Evolutionary conservation across 176 grass and related monocot species (phyloP), one percentile per base, ranked within the genome.

Genomic region (Pharus latifolius): DNA sequence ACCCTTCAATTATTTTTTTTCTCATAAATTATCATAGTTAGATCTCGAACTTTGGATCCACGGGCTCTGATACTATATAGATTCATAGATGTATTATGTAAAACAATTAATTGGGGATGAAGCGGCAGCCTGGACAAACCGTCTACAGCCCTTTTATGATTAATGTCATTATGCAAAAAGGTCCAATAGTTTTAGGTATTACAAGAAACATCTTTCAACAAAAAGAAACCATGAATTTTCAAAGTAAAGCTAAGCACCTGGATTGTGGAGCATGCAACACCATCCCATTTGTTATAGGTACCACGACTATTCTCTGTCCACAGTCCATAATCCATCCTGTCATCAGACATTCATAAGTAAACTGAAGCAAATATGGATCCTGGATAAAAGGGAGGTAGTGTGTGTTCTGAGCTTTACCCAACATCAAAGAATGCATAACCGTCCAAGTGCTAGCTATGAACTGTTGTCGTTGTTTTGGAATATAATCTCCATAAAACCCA

Each of bases 271-370:
- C 89, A 89, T 70, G 89, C 94, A 72, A 98, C 94, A 32, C 94
- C 94, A 78, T 98, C 94, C 94, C 94, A 98, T 87, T 98, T 98
- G 65, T 98, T 98, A 54, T 98, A 98, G 14, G 89, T 90, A 25
- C 94, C 78, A 0, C 89, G 90, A 48, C 89, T 93, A 56, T 88
- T 98, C 13, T 98, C 94, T 34, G 89, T 98, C 94, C 94, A 98
- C 19, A 69, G 46, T 67, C 94, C 94, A 22, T 87, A 88, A 79
- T 98, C 89, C 94, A 98, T 98, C 57, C 94, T 93, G 52, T 55
- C 33, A 83, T 38, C 33, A 42, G 75, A 23, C 14, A 74, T 45
- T 20, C 5, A 1, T 47, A 12, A 47, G 22, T 46, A 26, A 69
- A 24, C 43, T 38, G 14, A 22, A 17, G 10, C 20, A 46, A 20